Base-by-base conservation (phyloP, 2,329 filamentous ascomycete genomes). In the Diaporthe helianthi region DNA sequence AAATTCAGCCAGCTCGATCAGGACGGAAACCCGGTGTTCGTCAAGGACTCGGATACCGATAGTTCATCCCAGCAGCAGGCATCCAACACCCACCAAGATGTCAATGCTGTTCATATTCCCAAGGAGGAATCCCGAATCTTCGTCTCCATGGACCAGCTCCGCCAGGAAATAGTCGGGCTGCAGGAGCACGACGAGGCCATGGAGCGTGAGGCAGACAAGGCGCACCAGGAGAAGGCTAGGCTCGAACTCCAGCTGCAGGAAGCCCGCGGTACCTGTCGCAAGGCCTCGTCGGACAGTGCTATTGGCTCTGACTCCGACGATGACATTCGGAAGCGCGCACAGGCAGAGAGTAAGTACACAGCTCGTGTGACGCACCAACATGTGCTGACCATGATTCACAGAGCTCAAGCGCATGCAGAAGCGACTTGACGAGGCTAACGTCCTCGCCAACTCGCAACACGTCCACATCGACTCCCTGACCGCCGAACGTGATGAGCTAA, bases 391-490 rank as follows among this genome's bases (percentile, higher is more conserved):
- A 17, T 51, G 22, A 71, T 74, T 26, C 71, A 49, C 29, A 31
- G 84, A 88, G 74, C 81, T 92, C 52, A 83, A 87, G 55, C 83
- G 87, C 24, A 80, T 92, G 46, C 87, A 90, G 74, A 81, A 84
- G 9, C 88, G 87, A 19, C 80, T 92, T 1, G 88, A 91, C 70
- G 84, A 89, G 72, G 84, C 87, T 46, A 88, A 89, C 67, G 86
- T 86, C 53, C 90, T 90, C 75, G 81, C 87, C 29, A 87, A 85
- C 71, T 83, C 88, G n/a, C 83, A 85, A 44, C 88, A 91, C 63
- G 88, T 89, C 65, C 86, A 89, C 71, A 89, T 86, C 69, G 87
- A 90, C 71, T 86, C 88, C 4, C 79, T 92, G 51, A 83, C 84
- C 3, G 83, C 86, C 36, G 91, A 93, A 77, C 86, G 89, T 36